Conservation (phyloP, 768 basidiomycete genomes). For the Serpula lacrymans region DNA sequence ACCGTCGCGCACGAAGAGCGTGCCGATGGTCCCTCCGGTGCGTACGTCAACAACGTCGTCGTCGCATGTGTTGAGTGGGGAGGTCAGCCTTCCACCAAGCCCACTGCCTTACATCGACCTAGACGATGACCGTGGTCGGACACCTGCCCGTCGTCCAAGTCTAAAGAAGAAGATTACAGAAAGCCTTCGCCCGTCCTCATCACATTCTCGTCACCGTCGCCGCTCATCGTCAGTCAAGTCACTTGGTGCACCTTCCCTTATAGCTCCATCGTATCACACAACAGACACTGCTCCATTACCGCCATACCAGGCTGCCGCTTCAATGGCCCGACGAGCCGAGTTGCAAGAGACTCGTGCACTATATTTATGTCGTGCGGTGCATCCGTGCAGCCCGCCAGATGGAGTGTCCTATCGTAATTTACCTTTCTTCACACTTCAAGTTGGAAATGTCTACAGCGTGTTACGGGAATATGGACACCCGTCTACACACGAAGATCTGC, state of each 20-base stretch:
- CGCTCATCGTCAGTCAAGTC: constrained; percentile 31
- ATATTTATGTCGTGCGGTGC: constrained; percentile 67
- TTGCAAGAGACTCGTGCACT: constrained; percentile 41
- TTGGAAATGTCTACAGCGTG: constrained; percentile 62
- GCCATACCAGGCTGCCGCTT: constrained; percentile 17
- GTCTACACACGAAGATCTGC: constrained; percentile 66
- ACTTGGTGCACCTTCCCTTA: constrained; percentile 26
- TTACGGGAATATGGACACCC: constrained; percentile 79
- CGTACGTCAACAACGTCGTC: constrained; percentile 17
- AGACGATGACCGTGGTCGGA: constrained; percentile 23
- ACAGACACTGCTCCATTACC: constrained; percentile 19
- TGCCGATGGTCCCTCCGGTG: constrained; percentile 35
- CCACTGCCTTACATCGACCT: constrained; percentile 21
- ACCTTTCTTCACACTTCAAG: constrained; percentile 71
- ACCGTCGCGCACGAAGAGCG: constrained; percentile 47
- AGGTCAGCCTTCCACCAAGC: constrained; percentile 23
- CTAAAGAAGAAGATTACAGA: constrained; percentile 31
- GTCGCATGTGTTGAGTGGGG: constrained; percentile 25
- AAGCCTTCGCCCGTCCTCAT: constrained; percentile 26
- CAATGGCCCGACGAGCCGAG: constrained; percentile 14
- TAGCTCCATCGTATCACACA: constrained; percentile 18
- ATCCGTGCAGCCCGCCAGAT: constrained; percentile 61
- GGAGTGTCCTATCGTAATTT: constrained; percentile 67
- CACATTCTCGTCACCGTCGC: constrained; percentile 29
- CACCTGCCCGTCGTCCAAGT: constrained; percentile 26